Conservation (phyloP, 2,329 filamentous ascomycete genomes). For the Hirsutella minnesotensis region DNA sequence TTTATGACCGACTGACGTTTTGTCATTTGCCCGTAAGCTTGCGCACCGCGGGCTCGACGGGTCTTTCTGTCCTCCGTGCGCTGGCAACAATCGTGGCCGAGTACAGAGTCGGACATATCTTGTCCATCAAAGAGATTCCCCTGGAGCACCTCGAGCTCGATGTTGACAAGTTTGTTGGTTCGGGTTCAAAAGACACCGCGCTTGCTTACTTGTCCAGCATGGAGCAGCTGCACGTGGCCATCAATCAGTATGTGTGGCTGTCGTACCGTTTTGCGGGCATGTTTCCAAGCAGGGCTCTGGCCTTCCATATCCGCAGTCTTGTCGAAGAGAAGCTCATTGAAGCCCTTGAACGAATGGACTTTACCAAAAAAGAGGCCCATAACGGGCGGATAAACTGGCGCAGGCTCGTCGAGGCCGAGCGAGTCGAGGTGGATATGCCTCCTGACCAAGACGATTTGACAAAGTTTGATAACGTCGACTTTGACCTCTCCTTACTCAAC, state of each 20-base stretch:
- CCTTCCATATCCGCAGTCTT: constrained; percentile 65
- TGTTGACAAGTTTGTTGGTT: constrained; percentile 11
- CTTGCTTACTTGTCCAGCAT: constrained; percentile 53
- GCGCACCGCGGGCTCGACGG: constrained; percentile 32
- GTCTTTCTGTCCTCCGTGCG: constrained; percentile 39
- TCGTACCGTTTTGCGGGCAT: constrained; percentile 78
- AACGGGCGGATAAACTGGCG: constrained; percentile 9
- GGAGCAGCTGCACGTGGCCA: constrained; percentile 67
- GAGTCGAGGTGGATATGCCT: constrained; percentile 7
- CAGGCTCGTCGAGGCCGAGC: constrained; percentile 6
- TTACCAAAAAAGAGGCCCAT: constrained; percentile 23
- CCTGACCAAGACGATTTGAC: no score
- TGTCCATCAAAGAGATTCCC: constrained; percentile 59
- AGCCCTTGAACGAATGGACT: constrained; percentile 36
- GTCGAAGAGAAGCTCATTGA: constrained; percentile 61
- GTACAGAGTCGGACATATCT: constrained; percentile 52
- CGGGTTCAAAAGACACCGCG: constrained; percentile 15
- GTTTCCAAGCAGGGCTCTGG: constrained; percentile 63
- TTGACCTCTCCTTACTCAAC: no score
- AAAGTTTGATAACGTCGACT: no score
- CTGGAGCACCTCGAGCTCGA: constrained; percentile 65
- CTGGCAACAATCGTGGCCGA: constrained; percentile 60
- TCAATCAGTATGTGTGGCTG: constrained; percentile 87
- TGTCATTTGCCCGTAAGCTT: constrained; percentile 56
- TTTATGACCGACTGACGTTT: constrained; percentile 65